Conservation (phyloP, 2,329 filamentous ascomycete genomes). For the Colletotrichum sansevieriae region DNA sequence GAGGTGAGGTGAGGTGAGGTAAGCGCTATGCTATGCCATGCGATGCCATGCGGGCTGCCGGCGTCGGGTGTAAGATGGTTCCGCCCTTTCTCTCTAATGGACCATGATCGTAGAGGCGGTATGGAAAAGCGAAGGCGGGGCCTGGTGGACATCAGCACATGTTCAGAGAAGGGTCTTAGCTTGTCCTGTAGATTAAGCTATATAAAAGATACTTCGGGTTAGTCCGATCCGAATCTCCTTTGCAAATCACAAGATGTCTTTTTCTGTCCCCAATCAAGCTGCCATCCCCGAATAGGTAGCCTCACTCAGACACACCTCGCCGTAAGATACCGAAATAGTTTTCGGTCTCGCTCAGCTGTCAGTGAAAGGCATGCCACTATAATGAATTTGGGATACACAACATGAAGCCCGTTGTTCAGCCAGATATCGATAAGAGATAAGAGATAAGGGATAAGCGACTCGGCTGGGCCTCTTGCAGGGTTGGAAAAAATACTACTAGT, state of each 20-base stretch:
- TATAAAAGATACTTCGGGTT: background rate
- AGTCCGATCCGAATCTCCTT: background rate
- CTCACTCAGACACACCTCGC: background rate
- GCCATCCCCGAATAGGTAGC: background rate
- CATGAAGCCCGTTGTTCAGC: background rate
- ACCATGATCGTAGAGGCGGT: no score
- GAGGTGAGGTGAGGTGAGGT: no score
- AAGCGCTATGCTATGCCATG: no score
- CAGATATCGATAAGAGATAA: slow-evolving; percentile 38
- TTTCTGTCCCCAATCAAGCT: slow-evolving; percentile 10
- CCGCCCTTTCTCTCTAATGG: no score
- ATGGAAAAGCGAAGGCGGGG: background rate
- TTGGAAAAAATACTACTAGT: no score
- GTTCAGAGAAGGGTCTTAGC: background rate
- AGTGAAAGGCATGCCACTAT: slow-evolving; percentile 2
- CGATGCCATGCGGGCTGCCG: no score
- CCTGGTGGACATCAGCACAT: background rate
- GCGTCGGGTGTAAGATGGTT: background rate
- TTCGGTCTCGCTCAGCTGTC: background rate
- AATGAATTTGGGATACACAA: slow-evolving; percentile 21
- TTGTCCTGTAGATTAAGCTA: background rate
- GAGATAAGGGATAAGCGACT: slow-evolving; percentile 34
- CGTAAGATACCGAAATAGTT: background rate
- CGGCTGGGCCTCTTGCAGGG: no score
- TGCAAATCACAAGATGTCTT: background rate